Evolutionary conservation across 2,329 filamentous ascomycete genomes (phyloP).

Genomic region (Botrytis paeoniae): DNA sequence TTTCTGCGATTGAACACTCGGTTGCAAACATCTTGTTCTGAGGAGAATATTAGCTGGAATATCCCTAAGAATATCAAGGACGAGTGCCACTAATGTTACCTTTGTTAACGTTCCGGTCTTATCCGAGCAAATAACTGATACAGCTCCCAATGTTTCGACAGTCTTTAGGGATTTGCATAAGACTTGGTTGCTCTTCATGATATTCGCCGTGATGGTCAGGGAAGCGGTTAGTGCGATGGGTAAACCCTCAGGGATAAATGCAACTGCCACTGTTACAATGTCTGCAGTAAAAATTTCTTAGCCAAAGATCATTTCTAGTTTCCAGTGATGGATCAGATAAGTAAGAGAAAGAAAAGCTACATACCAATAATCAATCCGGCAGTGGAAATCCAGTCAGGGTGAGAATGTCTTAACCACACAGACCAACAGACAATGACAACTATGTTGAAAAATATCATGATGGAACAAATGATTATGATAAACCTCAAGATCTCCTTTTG

Average conservation of each 20-base stretch:
- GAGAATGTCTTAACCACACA: conserved; percentile 60
- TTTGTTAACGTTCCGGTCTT: conserved; percentile 69
- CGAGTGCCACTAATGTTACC: conserved; percentile 21
- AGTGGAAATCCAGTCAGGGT: conserved; percentile 69
- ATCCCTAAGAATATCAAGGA: not conserved
- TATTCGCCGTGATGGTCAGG: conserved; percentile 70
- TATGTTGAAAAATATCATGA: conserved; percentile 63
- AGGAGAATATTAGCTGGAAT: conserved; percentile 2
- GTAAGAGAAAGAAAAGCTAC: conserved; percentile 54
- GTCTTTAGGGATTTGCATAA: conserved; percentile 77
- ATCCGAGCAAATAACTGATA: conserved; percentile 71
- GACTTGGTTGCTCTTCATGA: conserved; percentile 73
- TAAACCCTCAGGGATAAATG: conserved; percentile 71
- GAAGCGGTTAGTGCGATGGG: conserved; percentile 66
- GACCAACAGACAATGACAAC: conserved; percentile 67
- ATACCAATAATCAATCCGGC: conserved; percentile 62
- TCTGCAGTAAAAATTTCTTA: not conserved
- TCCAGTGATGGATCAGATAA: conserved; percentile 40
- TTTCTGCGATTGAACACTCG: conserved; percentile 57
- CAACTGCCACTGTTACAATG: conserved; percentile 47
- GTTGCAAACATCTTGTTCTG: conserved; percentile 71
- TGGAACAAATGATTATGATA: conserved; percentile 62
- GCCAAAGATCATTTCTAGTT: not conserved
- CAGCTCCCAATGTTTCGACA: conserved; percentile 70
- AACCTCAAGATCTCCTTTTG: conserved; percentile 72